Evolutionary conservation across 2,329 filamentous ascomycete species (phyloP), one percentile per base, ranked within the genome.

Genomic region (Fusarium begoniae): DNA sequence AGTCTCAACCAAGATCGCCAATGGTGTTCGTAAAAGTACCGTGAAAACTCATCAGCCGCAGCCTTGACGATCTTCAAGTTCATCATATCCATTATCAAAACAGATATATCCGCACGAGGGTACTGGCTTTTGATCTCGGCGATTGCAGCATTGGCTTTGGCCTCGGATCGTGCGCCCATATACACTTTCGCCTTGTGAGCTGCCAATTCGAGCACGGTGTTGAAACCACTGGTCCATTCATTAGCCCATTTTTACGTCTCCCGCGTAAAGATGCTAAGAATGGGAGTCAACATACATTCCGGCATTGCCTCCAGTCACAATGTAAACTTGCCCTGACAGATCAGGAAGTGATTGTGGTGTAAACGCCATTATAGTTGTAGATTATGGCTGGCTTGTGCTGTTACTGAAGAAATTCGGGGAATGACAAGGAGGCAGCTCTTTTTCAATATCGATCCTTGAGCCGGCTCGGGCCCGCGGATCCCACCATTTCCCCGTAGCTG

Each of bases 111-210:
- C 0, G 47, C 58, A 0, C 57, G 2, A 6, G 58, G 64, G 8
- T 63, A 24, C 4, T 48, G 8, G 5, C 30, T n/a, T 12, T 56
- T 70, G 30, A 70, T 64, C 12, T 30, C 37, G 5, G 1, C 4
- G 4, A 68, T 35, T 10, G 64, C 41, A 10, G 30, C 40, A 6
- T 47, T 40, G 11, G 57, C 67, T 37, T 70, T 70, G 6, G n/a
- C 45, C 6, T 44, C 26, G 5, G 45, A 58, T 10, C 67, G 64
- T 18, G 58, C 67, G 11, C 67, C 57, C 11, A 70, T 48, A 12
- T 70, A 70, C 15, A 68, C 58, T 9, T 68, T 66, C 4, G 67
- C 64, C 2, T 55, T 55, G 12, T 68, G 64, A 11, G 53, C n/a
- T 41, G 54, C 58, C 13, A 70, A 12, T 40, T 50, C 44, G 1